Percentiles rank a stretch among this genome's conserved stretches.
Evolutionary conservation across 2,329 filamentous ascomycete genomes (phyloP).

Genomic region (Hymenoscyphus fructigenus): DNA sequence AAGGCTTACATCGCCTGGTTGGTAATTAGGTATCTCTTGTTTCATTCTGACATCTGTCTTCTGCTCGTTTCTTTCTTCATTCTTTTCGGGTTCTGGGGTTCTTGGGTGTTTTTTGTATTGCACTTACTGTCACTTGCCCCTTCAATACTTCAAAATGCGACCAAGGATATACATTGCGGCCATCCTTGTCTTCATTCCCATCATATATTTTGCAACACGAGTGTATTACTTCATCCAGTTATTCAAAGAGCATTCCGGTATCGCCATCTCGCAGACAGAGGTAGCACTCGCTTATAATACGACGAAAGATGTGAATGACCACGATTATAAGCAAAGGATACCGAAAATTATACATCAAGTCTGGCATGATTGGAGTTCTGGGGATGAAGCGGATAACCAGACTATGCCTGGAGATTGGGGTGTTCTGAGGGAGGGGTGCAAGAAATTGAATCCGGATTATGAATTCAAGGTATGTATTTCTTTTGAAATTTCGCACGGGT

Average conservation of each 20-base stretch:
- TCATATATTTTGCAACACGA: slow-evolving; percentile 5
- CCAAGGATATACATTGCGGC: background rate
- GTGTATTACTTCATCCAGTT: slow-evolving; percentile 16
- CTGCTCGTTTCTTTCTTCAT: background rate
- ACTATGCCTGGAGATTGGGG: slow-evolving; percentile 64
- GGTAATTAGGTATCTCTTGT: background rate
- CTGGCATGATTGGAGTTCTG: slow-evolving; percentile 50
- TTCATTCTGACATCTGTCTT: background rate
- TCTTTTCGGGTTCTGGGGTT: background rate
- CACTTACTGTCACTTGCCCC: background rate
- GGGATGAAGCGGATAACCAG: slow-evolving; percentile 53
- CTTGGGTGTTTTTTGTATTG: background rate
- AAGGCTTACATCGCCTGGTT: background rate
- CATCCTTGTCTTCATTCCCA: background rate
- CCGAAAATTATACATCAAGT: slow-evolving; percentile 72
- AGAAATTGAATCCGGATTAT: slow-evolving; percentile 66
- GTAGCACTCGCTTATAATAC: slow-evolving; percentile 10
- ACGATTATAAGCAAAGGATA: slow-evolving; percentile 57
- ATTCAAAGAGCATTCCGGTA: slow-evolving; percentile 21
- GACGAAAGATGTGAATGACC: slow-evolving; percentile 24
- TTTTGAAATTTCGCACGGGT: background rate
- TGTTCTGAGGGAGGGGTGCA: slow-evolving; percentile 63
- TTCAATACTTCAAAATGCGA: background rate
- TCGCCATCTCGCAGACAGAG: slow-evolving; percentile 18
- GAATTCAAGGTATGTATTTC: slow-evolving; percentile 63